A percentile compares a stretch with the other conserved stretches of the same genome.
Evolutionary conservation across 2,329 filamentous ascomycete genomes (phyloP).

Genomic region (Colletotrichum acutatum): DNA sequence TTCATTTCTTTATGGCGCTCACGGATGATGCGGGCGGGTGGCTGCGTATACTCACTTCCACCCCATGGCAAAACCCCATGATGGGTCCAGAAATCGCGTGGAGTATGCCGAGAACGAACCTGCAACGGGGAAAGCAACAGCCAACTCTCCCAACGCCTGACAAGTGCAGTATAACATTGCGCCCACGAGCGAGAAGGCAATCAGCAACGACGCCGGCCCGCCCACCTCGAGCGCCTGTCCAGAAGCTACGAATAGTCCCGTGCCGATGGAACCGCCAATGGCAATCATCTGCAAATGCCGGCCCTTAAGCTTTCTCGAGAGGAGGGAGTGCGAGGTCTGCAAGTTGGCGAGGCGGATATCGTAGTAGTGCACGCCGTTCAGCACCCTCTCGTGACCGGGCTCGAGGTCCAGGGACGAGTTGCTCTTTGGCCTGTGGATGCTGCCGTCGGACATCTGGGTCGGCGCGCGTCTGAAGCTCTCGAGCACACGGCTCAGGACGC

Average conservation of each 20-base stretch:
- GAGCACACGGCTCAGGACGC: constrained; percentile 57
- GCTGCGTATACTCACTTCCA: constrained; percentile 75
- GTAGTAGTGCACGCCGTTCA: constrained; percentile 61
- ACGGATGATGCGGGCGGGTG: not conserved
- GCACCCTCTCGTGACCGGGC: constrained; percentile 41
- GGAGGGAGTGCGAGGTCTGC: constrained; percentile 79
- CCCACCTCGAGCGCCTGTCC: constrained; percentile 76
- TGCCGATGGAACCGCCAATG: constrained; percentile 92
- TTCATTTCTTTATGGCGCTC: not conserved
- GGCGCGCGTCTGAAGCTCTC: constrained; percentile 75
- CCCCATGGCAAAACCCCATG: constrained; percentile 95
- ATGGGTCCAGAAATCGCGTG: constrained; percentile 90
- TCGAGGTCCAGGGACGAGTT: constrained; percentile 46
- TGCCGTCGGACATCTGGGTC: constrained; percentile 50
- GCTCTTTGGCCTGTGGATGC: constrained; percentile 53
- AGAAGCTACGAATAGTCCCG: constrained; percentile 88
- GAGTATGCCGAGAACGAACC: constrained; percentile 94
- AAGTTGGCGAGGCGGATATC: constrained; percentile 70
- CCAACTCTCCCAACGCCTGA: constrained; percentile 91
- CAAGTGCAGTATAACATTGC: constrained; percentile 92
- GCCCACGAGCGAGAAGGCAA: constrained; percentile 84
- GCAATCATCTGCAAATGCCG: constrained; percentile 98
- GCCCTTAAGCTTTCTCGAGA: constrained; percentile 82
- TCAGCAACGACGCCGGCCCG: constrained; percentile 80
- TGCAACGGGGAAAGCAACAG: constrained; percentile 89